phyloP scores from a whole-genome alignment of 495 filamentous ascomycete genomes.

The Tuber brumale region DNA sequence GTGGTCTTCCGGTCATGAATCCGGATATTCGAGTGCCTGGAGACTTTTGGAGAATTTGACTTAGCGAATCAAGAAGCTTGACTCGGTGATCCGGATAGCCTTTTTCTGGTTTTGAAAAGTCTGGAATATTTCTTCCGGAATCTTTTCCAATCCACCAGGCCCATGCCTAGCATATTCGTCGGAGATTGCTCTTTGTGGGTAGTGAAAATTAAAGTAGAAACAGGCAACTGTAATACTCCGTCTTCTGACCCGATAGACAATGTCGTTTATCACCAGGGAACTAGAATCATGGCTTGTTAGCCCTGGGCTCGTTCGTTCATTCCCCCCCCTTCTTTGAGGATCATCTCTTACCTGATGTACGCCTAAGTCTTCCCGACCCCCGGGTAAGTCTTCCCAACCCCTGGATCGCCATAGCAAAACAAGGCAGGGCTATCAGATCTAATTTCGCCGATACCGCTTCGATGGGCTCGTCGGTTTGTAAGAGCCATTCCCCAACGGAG shows the following conservation, averaged over 20 bases:
- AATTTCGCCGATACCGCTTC: not conserved
- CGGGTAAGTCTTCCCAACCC: not conserved
- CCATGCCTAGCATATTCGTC: not conserved
- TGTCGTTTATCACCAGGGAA: not conserved
- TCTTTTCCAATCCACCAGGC: not conserved
- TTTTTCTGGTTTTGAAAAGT: not conserved
- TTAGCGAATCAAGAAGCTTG: conserved; percentile 6
- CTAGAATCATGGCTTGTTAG: not conserved
- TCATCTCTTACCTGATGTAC: not conserved
- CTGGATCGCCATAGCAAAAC: not conserved
- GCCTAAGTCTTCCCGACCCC: not conserved
- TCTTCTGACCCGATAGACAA: not conserved
- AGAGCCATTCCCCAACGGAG: not conserved
- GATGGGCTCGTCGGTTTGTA: not conserved
- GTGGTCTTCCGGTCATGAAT: not conserved
- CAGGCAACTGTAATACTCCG: not conserved
- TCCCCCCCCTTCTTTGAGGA: not conserved
- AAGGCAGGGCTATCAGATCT: not conserved
- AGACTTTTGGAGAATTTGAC: not conserved
- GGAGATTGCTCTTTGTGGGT: not conserved
- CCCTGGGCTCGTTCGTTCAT: not conserved
- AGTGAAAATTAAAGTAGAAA: conserved; percentile 1
- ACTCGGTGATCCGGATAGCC: not conserved
- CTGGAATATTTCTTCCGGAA: not conserved
- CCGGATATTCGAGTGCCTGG: conserved; percentile 4